Evolutionary conservation across 176 grass and related monocot species (phyloP).

Genomic region (Juncus inflexus): DNA sequence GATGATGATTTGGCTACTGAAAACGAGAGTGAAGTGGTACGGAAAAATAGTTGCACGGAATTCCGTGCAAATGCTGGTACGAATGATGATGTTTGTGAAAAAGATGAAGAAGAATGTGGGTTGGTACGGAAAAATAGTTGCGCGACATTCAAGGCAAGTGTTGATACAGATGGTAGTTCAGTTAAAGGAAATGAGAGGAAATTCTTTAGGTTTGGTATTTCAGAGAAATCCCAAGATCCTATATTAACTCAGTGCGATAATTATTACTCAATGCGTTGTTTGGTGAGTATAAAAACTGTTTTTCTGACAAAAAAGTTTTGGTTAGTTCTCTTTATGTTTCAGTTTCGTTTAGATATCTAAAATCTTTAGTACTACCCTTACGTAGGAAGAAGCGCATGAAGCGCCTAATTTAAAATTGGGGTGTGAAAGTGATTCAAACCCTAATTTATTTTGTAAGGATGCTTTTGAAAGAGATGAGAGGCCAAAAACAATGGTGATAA

Average conservation of each 20-base stretch:
- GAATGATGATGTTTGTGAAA: background rate
- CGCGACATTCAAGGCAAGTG: conserved; percentile 8
- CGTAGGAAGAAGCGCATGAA: conserved; percentile 39
- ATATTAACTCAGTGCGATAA: conserved; percentile 27
- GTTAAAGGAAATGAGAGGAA: conserved; percentile 9
- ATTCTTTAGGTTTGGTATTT: conserved; percentile 16
- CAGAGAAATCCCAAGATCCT: conserved; percentile 23
- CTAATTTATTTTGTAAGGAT: conserved; percentile 28
- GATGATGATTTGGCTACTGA: conserved; percentile 10
- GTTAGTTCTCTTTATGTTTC: background rate
- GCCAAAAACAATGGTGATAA: conserved; percentile 39
- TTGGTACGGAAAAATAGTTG: conserved; percentile 3
- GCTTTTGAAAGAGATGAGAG: conserved; percentile 31
- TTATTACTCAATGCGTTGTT: conserved; percentile 27
- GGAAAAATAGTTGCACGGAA: background rate
- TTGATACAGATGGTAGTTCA: conserved; percentile 13
- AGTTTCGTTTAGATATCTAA: background rate
- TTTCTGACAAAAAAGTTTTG: background rate
- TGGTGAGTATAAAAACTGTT: conserved; percentile 34
- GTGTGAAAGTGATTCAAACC: conserved; percentile 25
- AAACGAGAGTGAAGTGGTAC: background rate
- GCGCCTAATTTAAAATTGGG: conserved; percentile 31
- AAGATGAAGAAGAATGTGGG: conserved; percentile 1
- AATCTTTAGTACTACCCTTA: background rate
- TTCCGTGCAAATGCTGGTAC: background rate